These are phyloP conservation scores for Chenopodium formosanum DNA, from an alignment of 148 eudicot species.

Conservation along the genomic window DNA sequence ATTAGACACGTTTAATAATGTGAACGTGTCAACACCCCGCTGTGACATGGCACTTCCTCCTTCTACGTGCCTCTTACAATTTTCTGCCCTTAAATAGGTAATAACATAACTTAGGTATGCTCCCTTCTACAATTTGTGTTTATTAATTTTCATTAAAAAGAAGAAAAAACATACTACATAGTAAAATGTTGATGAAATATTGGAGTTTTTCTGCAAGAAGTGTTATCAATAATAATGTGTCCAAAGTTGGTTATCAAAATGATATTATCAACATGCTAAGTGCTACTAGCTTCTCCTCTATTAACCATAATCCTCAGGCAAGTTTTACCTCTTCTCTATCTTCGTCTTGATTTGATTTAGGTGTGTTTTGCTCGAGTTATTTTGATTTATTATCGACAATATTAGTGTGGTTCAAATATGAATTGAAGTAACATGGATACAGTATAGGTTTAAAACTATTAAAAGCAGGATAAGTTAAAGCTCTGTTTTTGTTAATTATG, in stretches of 20 bases:
- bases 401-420: too few relatives aligned
- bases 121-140: too few relatives aligned
- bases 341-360: too few relatives aligned
- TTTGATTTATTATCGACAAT: too few relatives aligned
- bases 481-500: too few relatives aligned
- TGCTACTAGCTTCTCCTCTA: slow-evolving; percentile 17
- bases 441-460: too few relatives aligned
- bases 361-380: too few relatives aligned
- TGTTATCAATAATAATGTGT: not conserved
- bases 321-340: not conserved
- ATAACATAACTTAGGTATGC: too few relatives aligned
- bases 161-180: too few relatives aligned
- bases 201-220: not conserved
- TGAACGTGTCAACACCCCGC: not conserved
- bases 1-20: not conserved
- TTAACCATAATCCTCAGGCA: slow-evolving; percentile 18
- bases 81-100: not conserved
- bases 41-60: not conserved
- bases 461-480: too few relatives aligned
- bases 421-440: too few relatives aligned
- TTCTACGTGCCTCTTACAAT: not conserved
- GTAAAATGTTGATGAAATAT: slow-evolving; percentile 8
- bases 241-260: slow-evolving; percentile 1
- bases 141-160: too few relatives aligned
- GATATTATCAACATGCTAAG: not conserved